Evolutionary conservation across 1,139 yeast species (phyloP).

Genomic region (Yamadazyma mexicana): DNA sequence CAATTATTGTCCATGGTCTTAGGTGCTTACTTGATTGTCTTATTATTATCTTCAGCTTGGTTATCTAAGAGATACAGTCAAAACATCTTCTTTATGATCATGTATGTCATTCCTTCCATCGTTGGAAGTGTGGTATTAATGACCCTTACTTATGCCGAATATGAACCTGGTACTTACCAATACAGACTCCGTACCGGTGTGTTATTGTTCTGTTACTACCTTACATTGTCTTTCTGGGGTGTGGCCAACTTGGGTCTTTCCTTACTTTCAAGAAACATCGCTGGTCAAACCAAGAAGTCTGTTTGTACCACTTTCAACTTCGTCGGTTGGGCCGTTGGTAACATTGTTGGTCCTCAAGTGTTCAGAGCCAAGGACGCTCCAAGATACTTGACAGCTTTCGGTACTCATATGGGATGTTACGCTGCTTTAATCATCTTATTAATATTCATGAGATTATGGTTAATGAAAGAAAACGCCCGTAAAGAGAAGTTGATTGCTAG

Average conservation of each 20-base stretch:
- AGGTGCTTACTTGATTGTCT: conserved; percentile 36
- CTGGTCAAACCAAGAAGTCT: conserved; percentile 30
- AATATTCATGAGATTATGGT: conserved; percentile 22
- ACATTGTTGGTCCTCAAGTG: conserved; percentile 29
- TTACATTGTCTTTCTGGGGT: conserved; percentile 32
- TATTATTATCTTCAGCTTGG: conserved; percentile 32
- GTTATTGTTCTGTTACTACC: conserved; percentile 26
- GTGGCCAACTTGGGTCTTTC: conserved; percentile 23
- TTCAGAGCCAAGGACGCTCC: conserved; percentile 29
- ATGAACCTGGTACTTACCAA: conserved; percentile 20
- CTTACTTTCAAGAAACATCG: conserved; percentile 25
- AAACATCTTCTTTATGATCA: conserved; percentile 8
- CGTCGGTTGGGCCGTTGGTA: conserved; percentile 29
- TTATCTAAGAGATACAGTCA: conserved; percentile 26
- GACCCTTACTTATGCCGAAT: conserved; percentile 24
- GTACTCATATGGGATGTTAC: conserved; percentile 30
- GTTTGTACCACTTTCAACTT: conserved; percentile 26
- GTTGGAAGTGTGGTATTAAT: conserved; percentile 37
- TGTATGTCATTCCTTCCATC: conserved; percentile 33
- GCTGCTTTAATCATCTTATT: conserved; percentile 27
- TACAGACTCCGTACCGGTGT: conserved; percentile 17
- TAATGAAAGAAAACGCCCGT: conserved; percentile 23
- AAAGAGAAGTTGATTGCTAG: conserved; percentile 17
- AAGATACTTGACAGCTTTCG: conserved; percentile 26
- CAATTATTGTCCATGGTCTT: conserved; percentile 42